phyloP scores from a whole-genome alignment of 2,329 filamentous ascomycete species.

The Whalleya microplaca region DNA sequence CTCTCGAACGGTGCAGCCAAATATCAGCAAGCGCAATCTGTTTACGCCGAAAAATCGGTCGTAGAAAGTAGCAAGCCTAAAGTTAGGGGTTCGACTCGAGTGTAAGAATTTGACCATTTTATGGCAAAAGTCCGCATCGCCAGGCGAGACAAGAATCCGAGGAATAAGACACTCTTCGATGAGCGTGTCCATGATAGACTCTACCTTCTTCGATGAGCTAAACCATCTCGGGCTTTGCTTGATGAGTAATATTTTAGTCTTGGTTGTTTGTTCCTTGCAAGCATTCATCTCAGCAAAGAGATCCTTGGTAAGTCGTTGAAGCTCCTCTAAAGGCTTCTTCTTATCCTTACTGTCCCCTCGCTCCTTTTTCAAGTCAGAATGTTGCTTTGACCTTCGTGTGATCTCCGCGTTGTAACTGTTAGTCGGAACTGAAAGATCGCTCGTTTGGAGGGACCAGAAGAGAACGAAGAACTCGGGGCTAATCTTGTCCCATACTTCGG shows the following conservation, averaged over 20 bases:
- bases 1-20: constrained; percentile 86
- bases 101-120: constrained; percentile 87
- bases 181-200: constrained; percentile 72
- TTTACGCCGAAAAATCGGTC: constrained; percentile 85
- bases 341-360: constrained; percentile 76
- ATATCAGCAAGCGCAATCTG: constrained; percentile 79
- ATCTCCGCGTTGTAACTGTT: constrained; percentile 79
- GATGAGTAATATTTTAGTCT: constrained; percentile 70
- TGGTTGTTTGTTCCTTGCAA: constrained; percentile 68
- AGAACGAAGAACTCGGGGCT: constrained; percentile 83
- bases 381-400: constrained; percentile 67
- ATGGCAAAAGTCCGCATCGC: constrained; percentile 88
- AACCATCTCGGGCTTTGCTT: constrained; percentile 78
- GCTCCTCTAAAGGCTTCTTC: constrained; percentile 68
- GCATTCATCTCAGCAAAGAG: constrained; percentile 74
- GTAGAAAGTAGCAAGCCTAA: constrained; percentile 82
- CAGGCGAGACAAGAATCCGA: constrained; percentile 78
- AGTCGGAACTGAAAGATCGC: constrained; percentile 77
- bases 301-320: constrained; percentile 70
- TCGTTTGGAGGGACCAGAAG: constrained; percentile 89
- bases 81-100: constrained; percentile 79
- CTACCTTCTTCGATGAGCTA: constrained; percentile 63
- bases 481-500: constrained; percentile 69
- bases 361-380: constrained; percentile 69
- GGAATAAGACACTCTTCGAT: constrained; percentile 94